phyloP scores from a whole-genome alignment of 2,329 filamentous ascomycete species.

The Coniochaeta hoffmannii region DNA sequence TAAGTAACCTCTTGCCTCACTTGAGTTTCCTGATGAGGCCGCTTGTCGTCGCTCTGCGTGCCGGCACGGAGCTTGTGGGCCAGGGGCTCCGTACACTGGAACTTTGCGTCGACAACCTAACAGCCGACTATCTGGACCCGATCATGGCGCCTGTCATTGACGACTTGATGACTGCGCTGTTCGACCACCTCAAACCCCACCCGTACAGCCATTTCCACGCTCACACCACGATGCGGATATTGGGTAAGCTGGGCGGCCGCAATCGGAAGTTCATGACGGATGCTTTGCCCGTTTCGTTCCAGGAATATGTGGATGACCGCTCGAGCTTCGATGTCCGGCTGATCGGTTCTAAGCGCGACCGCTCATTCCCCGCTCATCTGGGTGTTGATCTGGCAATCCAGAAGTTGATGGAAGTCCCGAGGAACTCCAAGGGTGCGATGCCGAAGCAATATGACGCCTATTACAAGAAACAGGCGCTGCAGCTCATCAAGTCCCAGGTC shows the following conservation, averaged over 20 bases:
- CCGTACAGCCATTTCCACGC: conserved; percentile 97
- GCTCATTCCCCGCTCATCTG: conserved; percentile 78
- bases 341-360: conserved; percentile 81
- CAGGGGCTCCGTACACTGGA: conserved; percentile 91
- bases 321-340: conserved; percentile 84
- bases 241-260: conserved; percentile 90
- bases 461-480: conserved; percentile 90
- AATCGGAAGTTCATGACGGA: conserved; percentile 95
- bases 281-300: conserved; percentile 74
- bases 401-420: conserved; percentile 76
- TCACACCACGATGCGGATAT: conserved; percentile 93
- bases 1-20: conserved; percentile 92
- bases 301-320: conserved; percentile 78
- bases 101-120: conserved; percentile 95
- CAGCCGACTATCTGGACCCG: conserved; percentile 93
- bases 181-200: conserved; percentile 87
- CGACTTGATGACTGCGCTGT: conserved; percentile 94
- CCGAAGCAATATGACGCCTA: conserved; percentile 64
- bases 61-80: conserved; percentile 87
- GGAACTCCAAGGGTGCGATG: conserved; percentile 40
- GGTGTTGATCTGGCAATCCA: conserved; percentile 84
- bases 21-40: conserved; percentile 95
- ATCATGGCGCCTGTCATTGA: conserved; percentile 99
- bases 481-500: conserved; percentile 78
- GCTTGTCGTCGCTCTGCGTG: conserved; percentile 87